Base-by-base conservation (phyloP, 2,329 filamentous ascomycete species). In the Calcarisporium arbuscula region DNA sequence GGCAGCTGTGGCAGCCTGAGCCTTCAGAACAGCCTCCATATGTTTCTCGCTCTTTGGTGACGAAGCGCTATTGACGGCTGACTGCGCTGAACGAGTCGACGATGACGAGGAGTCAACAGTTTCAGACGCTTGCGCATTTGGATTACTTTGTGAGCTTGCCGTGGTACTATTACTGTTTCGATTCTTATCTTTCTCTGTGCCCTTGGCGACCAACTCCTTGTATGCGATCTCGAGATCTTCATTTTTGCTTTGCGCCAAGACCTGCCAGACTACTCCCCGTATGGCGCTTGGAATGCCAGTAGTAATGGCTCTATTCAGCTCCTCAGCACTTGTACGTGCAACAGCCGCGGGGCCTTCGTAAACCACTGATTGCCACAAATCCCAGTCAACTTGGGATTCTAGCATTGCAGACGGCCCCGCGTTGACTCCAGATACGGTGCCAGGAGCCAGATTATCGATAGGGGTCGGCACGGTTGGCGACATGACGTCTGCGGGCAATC, bases 181-280 rank as follows among this genome's bases (percentile, higher is more conserved):
- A 43, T 82, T 72, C 50, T 75, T 78, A 40, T 89, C 84, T 58
- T 86, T 87, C 39, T 89, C 85, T 4, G 86, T 89, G 17, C 89
- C 89, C 40, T 85, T 77, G 31, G 73, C 74, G 20, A 85, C 74
- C 8, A 98, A 71, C 40, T 94, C 88, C 44, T 74, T 77, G 62
- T 96, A 98, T n/a, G 88, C 75, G 12, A 70, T 64, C 60, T 98
- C 92, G 14, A 98, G 66, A 28, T 94, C 87, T 41, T 90, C 83
- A 48, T 87, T 94, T 60, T 95, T 94, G 64, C 89, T 95, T 54
- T 95, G 87, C 4, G 92, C 88, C 42, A 98, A 67, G 7, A 96
- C 90, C 61, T 98, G 92, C 92, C 92, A 98, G 32, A 98, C 89
- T 3, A 98, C 92, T n/a, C 92, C 94, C 39, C 92, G 81, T 42